Evolutionary conservation across 2,329 filamentous ascomycete species (phyloP).

Genomic region (Claviceps pusilla): DNA sequence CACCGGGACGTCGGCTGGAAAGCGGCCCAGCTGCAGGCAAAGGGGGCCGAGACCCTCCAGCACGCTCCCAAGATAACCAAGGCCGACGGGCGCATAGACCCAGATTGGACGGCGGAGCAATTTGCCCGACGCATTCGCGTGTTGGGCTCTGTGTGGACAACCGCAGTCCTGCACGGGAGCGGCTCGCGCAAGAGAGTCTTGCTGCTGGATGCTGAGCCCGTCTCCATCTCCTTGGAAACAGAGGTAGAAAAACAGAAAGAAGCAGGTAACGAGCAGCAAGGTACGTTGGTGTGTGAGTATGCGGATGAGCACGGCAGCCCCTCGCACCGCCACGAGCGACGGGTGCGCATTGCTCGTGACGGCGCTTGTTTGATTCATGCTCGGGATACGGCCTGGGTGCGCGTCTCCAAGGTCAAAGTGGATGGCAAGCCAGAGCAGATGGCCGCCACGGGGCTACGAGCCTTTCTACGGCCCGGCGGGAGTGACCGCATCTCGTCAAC

Average conservation of each 20-base stretch:
- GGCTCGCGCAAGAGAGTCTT: constrained; percentile 22
- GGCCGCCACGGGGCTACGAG: constrained; percentile 13
- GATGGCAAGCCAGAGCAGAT: constrained; percentile 17
- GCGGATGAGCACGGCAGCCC: not conserved
- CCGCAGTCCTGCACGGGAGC: constrained; percentile 14
- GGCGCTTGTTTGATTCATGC: not conserved
- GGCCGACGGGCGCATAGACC: constrained; percentile 45
- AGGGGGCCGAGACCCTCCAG: constrained; percentile 5
- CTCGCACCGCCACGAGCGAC: not conserved
- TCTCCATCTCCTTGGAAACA: constrained; percentile 1
- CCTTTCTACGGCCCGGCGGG: constrained; percentile 3
- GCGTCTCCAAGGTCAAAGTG: constrained; percentile 18
- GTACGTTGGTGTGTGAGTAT: constrained; percentile 9
- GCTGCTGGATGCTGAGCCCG: constrained; percentile 19
- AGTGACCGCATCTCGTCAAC: too few species aligned
- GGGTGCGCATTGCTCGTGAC: constrained; percentile 5
- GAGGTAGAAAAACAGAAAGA: not conserved
- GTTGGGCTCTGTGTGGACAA: constrained; percentile 53
- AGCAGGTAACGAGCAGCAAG: not conserved
- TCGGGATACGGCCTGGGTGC: constrained; percentile 7
- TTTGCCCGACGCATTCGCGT: constrained; percentile 43
- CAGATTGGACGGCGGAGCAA: constrained; percentile 32
- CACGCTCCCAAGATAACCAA: constrained; percentile 63
- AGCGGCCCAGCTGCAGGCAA: constrained; percentile 3
- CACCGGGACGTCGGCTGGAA: constrained; percentile 21